A percentile compares a stretch with the other conserved stretches of the same genome.
Evolutionary conservation across 495 filamentous ascomycete species (phyloP).

Genomic region (Venustampulla echinocandica): DNA sequence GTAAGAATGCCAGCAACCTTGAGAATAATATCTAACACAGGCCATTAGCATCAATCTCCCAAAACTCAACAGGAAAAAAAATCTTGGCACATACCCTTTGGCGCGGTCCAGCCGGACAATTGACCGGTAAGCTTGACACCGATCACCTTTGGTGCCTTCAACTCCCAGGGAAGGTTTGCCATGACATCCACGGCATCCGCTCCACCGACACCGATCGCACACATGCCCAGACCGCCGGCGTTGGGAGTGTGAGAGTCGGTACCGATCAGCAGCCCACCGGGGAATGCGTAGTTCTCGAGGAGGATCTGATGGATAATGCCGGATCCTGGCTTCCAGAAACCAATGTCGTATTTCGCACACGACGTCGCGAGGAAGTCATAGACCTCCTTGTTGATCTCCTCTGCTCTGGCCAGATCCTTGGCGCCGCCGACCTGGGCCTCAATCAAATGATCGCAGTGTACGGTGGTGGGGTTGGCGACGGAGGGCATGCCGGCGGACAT

Average conservation of each 20-base stretch:
- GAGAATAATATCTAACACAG: slow-evolving; percentile 83
- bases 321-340: slow-evolving; percentile 98
- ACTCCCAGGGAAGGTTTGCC: slow-evolving; percentile 95
- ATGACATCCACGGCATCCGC: slow-evolving; percentile 98
- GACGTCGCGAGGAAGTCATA: slow-evolving; percentile 94
- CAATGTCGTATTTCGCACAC: slow-evolving; percentile 99
- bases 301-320: slow-evolving; percentile 99
- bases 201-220: slow-evolving; percentile 95
- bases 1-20: slow-evolving; percentile 97
- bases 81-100: slow-evolving; percentile 60
- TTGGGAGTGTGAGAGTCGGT: slow-evolving; percentile 99
- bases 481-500: slow-evolving; percentile 96
- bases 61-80: no score
- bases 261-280: slow-evolving; percentile 94
- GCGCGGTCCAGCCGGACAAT: slow-evolving; percentile 86
- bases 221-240: slow-evolving; percentile 93
- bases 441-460: slow-evolving; percentile 99
- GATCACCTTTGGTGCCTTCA: slow-evolving; percentile 96
- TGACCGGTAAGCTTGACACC: slow-evolving; percentile 89
- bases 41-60: no score
- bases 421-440: slow-evolving; percentile 91
- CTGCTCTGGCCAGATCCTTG: slow-evolving; percentile 88
- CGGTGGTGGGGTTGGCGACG: slow-evolving; percentile 90
- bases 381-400: slow-evolving; percentile 97
- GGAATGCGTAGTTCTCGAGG: slow-evolving; percentile 98